Percentiles rank a stretch among this genome's conserved stretches.
Conservation (phyloP, 768 basidiomycete genomes). For the Lenzites betulinus region DNA sequence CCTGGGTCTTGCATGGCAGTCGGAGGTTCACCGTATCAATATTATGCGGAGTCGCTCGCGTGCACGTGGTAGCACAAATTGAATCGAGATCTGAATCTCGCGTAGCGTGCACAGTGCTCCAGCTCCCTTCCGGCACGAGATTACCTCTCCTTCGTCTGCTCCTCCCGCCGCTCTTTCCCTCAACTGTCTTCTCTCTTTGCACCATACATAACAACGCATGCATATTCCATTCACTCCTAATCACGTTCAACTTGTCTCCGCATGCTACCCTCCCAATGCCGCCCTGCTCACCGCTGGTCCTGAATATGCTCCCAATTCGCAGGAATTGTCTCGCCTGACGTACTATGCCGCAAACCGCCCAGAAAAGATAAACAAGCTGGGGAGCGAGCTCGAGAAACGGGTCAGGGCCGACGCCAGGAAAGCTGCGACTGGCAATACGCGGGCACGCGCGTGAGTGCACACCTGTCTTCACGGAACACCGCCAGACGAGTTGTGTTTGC, state of each 20-base stretch:
- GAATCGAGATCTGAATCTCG: too few relatives aligned
- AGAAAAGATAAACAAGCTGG: slow-evolving; percentile 77
- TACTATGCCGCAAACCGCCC: slow-evolving; percentile 87
- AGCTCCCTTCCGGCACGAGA: too few relatives aligned
- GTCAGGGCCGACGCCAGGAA: slow-evolving; percentile 63
- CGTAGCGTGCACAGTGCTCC: too few relatives aligned
- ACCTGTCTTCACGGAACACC: background rate
- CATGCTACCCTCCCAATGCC: slow-evolving; percentile 84
- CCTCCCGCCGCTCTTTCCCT: slow-evolving; percentile 18
- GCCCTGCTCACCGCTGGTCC: slow-evolving; percentile 74
- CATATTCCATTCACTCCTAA: slow-evolving; percentile 76
- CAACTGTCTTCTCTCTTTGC: slow-evolving; percentile 31
- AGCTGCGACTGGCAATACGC: slow-evolving; percentile 72
- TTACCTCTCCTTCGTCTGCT: background rate
- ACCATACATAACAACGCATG: slow-evolving; percentile 50
- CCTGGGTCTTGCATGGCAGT: too few relatives aligned
- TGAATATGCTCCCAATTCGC: slow-evolving; percentile 77
- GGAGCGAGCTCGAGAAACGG: slow-evolving; percentile 76
- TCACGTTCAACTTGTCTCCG: slow-evolving; percentile 80
- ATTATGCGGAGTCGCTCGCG: too few relatives aligned
- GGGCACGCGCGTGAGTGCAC: slow-evolving; percentile 72
- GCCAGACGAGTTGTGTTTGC: background rate
- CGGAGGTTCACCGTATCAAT: too few relatives aligned
- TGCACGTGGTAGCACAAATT: too few relatives aligned
- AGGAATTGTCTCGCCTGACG: slow-evolving; percentile 82